Percentiles rank a stretch among this genome's conserved stretches.
Evolutionary conservation across 164 flowering plant genomes (phyloP).

Genomic region (Echeveria elegans): DNA sequence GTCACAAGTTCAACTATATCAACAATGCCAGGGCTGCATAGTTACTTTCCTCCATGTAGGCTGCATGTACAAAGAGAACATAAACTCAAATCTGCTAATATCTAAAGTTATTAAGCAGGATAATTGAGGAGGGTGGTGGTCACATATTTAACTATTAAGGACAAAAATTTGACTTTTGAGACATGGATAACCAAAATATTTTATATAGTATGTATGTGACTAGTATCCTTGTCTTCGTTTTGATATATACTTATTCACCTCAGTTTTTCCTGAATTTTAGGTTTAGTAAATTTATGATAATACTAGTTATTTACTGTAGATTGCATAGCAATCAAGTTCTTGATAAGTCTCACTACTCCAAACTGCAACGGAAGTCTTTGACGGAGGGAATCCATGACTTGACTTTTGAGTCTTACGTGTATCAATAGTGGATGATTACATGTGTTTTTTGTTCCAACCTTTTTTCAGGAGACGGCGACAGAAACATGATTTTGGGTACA

Average conservation of each 20-base stretch:
- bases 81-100: not conserved
- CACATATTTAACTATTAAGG: not conserved
- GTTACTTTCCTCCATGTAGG: not conserved
- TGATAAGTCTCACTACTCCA: not conserved
- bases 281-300: not conserved
- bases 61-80: not conserved
- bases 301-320: not conserved
- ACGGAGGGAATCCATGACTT: not conserved
- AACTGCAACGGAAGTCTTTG: not conserved
- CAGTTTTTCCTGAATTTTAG: not conserved
- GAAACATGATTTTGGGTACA: conserved; percentile 92
- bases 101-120: not conserved
- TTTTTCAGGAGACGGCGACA: conserved; percentile 87
- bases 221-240: not conserved
- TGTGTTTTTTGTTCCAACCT: conserved; percentile 6
- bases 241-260: not conserved
- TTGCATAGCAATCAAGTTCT: not conserved
- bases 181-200: not conserved
- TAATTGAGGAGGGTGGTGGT: not conserved
- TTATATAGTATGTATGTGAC: not conserved
- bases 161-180: not conserved
- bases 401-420: not conserved
- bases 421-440: not conserved
- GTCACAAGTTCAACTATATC: not conserved
- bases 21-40: not conserved